These are phyloP conservation scores for Ambrosia trifida DNA, from an alignment of 129 eudicot species.

Conservation along the genomic window DNA sequence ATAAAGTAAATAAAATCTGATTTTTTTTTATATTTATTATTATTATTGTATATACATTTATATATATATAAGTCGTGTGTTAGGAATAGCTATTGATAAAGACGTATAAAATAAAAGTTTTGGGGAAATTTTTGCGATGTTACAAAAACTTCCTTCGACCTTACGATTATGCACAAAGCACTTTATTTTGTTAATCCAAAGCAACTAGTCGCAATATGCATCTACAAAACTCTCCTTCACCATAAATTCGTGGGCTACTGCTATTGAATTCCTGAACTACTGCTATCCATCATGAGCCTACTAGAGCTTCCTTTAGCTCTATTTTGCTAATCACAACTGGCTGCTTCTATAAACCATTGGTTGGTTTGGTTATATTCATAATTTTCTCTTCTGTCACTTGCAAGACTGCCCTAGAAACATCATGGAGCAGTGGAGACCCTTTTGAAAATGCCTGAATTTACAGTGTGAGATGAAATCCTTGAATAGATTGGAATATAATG, in stretches of 20 bases:
- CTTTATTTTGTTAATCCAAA: too few species aligned
- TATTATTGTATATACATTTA: too few species aligned
- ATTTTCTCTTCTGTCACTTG: constrained; percentile 43
- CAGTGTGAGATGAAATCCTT: neutral
- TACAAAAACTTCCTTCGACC: too few species aligned
- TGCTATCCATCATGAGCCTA: constrained; percentile 56
- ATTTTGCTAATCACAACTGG: constrained; percentile 26
- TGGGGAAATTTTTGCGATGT: too few species aligned
- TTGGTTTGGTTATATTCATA: constrained; percentile 23
- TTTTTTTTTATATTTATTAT: too few species aligned
- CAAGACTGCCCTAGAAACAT: constrained; percentile 49
- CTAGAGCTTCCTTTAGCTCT: constrained; percentile 30
- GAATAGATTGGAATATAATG: neutral
- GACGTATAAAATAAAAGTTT: too few species aligned
- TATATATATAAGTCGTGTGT: too few species aligned
- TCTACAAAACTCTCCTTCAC: constrained; percentile 39
- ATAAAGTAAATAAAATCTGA: too few species aligned
- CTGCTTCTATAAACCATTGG: constrained; percentile 39
- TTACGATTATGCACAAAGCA: too few species aligned
- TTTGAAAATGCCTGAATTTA: constrained; percentile 49
- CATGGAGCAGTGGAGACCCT: constrained; percentile 51
- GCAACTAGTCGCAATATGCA: too few species aligned
- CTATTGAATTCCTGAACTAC: constrained; percentile 6
- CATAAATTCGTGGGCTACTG: constrained; percentile 36
- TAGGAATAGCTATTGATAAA: too few species aligned